Percentiles rank a stretch among this genome's conserved stretches.
Evolutionary conservation across 2,329 filamentous ascomycete genomes (phyloP).

Genomic region (Chaetomium sp.): DNA sequence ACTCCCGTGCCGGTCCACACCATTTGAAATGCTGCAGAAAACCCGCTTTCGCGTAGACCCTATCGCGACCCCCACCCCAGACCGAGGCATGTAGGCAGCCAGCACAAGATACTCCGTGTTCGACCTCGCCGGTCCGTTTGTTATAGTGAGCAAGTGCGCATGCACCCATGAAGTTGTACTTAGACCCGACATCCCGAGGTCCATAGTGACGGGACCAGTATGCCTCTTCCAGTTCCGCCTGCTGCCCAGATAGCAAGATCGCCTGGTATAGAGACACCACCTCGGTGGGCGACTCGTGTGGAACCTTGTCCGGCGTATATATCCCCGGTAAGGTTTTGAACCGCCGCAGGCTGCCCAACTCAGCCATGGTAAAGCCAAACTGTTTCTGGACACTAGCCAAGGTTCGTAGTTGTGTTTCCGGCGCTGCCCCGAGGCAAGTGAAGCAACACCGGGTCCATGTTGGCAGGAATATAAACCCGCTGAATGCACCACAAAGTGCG

Average conservation of each 20-base stretch:
- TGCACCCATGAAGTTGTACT: conserved; percentile 37
- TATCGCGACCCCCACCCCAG: conserved; percentile 35
- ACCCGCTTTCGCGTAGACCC: conserved; percentile 38
- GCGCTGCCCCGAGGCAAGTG: conserved; percentile 33
- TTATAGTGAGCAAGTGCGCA: conserved; percentile 39
- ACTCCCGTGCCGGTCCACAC: conserved; percentile 41
- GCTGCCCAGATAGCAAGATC: conserved; percentile 1
- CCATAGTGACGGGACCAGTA: conserved; percentile 25
- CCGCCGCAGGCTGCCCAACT: conserved; percentile 30
- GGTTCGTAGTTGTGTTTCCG: conserved; percentile 33
- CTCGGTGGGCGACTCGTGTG: conserved; percentile 13
- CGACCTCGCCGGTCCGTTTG: conserved; percentile 33
- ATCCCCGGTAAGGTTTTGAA: conserved; percentile 39
- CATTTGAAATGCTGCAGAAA: conserved; percentile 42
- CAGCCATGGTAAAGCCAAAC: conserved; percentile 31
- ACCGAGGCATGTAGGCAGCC: conserved; percentile 41
- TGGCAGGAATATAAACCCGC: conserved; percentile 36
- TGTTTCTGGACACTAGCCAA: conserved; percentile 30
- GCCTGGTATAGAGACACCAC: conserved; percentile 23
- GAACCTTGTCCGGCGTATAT: conserved; percentile 27
- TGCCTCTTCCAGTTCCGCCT: conserved; percentile 5
- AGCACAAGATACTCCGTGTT: conserved; percentile 40
- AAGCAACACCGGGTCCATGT: conserved; percentile 39
- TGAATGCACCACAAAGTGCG: conserved; percentile 35
- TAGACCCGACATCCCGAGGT: conserved; percentile 21